Evolutionary conservation across 495 filamentous ascomycete genomes (phyloP), one percentile per base, ranked within the genome.

Genomic region (Thermothielavioides terrestris): DNA sequence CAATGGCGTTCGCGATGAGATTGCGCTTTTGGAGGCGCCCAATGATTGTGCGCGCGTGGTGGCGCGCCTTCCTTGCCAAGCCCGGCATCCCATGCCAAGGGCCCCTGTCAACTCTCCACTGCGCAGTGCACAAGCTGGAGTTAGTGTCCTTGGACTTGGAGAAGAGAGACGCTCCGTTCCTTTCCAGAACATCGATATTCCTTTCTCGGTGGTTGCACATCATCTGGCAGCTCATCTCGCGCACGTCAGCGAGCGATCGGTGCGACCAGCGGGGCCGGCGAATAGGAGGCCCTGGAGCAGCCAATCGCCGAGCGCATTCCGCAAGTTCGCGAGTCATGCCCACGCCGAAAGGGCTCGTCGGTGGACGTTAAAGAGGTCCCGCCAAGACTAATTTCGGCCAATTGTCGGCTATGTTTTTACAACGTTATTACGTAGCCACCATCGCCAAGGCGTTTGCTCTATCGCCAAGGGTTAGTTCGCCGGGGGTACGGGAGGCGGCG

Each of bases 11-110:
- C 18, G 36, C 49, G 12, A 12, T 42, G 35, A 56, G 55, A 56
- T 61, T 53, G 48, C 32, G 49, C 47, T 44, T 42, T 49, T 42
- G 20, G 53, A 55, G 25, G 35, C 53, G 38, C 36, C 51, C 57
- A 57, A 57, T 60, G 34, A 60, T 46, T 56, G 46, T 22, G 23
- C 46, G 27, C 27, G 45, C 34, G 40, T 22, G 44, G 20, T 18
- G 17, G n/a, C n/a, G n/a, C n/a, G 35, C n/a, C 39, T 37, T 39
- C 42, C 32, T 26, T 46, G 49, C 45, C 44, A 42, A 54, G 45
- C 23, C 20, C 1, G 42, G n/a, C n/a, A n/a, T 28, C 25, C 42
- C 30, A 39, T 35, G 42, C 39, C 37, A 36, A n/a, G 22, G 14
- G 26, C 25, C 46, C 32, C 42, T 38, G 43, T 26, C 53, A 2